Base-by-base conservation (phyloP, 2,329 filamentous ascomycete genomes). In the Neonectria sp. region DNA sequence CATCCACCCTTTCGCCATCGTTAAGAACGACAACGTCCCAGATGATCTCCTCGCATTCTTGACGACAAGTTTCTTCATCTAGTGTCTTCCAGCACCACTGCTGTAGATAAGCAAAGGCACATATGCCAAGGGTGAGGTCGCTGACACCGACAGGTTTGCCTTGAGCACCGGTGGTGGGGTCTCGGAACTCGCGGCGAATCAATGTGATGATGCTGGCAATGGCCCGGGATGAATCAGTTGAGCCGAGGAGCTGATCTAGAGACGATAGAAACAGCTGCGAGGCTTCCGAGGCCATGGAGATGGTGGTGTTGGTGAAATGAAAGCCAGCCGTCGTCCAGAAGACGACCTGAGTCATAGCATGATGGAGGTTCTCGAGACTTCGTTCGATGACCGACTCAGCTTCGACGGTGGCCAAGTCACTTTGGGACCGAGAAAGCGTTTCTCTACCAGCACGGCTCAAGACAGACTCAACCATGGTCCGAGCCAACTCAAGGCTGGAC, bases 21-120 rank as follows among this genome's bases (percentile, higher is more conserved):
- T 88, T 85, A 17, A 91, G 80, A 0, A 92, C 87, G 8, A 92
- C 89, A 3, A 92, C 86, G 73, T 92, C 90, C 90, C 90, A 92
- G 9, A 92, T 82, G 2, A 89, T 79, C 68, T 91, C 88, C 63
- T 91, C 88, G 21, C 83, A 82, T 12, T 81, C 81, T 8, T 84
- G 79, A 1, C 83, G 81, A 27, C 82, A 80, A 7, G 77, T 79
- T 70, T 90, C 87, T 55, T 86, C 84, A 24, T 87, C 84, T 7
- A 85, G 82, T 35, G 84, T 80, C 49, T 82, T 86, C 59, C 83
- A 84, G 67, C 88, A 90, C 75, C 84, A 85, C 60, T 84, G 83
- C 74, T 92, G 90, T 25, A 92, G 79, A 64, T 91, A 89, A 5
- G 89, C 89, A 63, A 92, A 79, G 15, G 88, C 89, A 67, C 86